Conservation (phyloP, 306 rosid genomes). For the Citrullus amarus region DNA sequence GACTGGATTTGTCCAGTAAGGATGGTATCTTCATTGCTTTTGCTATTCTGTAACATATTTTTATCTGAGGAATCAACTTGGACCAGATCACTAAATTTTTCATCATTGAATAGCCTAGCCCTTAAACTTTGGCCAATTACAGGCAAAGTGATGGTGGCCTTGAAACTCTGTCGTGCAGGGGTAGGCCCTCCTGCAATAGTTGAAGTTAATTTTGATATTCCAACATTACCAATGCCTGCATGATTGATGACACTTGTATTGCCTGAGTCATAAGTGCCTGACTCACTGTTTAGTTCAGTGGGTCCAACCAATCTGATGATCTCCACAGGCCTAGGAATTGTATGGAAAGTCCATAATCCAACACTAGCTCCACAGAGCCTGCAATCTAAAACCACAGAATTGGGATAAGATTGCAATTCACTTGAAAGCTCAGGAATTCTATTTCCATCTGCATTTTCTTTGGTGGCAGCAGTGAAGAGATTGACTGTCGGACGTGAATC, state of each 20-base stretch:
- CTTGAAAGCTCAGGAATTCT: slow-evolving; percentile 24
- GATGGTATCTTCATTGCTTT: slow-evolving; percentile 10
- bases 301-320: slow-evolving; percentile 60
- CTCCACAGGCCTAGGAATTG: slow-evolving; percentile 53
- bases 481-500: slow-evolving; percentile 17
- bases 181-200: slow-evolving; percentile 99
- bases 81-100: slow-evolving; percentile 28
- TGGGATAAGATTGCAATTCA: slow-evolving; percentile 43
- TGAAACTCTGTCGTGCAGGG: slow-evolving; percentile 77
- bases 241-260: slow-evolving; percentile 20
- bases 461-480: slow-evolving; percentile 19
- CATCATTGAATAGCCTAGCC: slow-evolving; percentile 56
- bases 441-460: slow-evolving; percentile 21
- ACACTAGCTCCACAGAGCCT: slow-evolving; percentile 82
- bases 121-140: slow-evolving; percentile 72
- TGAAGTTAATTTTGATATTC: slow-evolving; percentile 39
- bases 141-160: slow-evolving; percentile 73
- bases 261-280: slow-evolving; percentile 21
- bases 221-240: slow-evolving; percentile 22
- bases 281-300: slow-evolving; percentile 33
- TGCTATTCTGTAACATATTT: slow-evolving; percentile 17
- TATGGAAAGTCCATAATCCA: slow-evolving; percentile 83
- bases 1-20: slow-evolving; percentile 16
- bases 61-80: slow-evolving; percentile 23
- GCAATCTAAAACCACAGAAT: slow-evolving; percentile 81